Conservation (phyloP, 164 flowering plant genomes). For the Warburgia ugandensis region DNA sequence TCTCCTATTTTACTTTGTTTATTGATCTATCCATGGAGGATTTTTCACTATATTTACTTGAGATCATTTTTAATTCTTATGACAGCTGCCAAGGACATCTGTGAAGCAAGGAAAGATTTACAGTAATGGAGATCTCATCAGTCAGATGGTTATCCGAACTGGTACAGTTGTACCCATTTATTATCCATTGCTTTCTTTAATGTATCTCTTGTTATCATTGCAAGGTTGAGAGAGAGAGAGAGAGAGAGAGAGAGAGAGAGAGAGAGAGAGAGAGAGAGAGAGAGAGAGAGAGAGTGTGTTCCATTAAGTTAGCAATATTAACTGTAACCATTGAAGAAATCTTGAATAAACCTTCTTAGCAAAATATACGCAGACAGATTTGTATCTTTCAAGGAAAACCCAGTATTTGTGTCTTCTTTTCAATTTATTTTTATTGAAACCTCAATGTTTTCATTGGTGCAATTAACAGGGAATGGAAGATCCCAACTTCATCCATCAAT, state of each 20-base stretch:
- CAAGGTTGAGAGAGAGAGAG: too few relatives aligned
- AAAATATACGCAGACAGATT: too few relatives aligned
- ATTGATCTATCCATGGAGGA: neutral
- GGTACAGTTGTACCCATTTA: slow-evolving; percentile 16
- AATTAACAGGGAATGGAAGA: slow-evolving; percentile 49
- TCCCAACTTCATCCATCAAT: slow-evolving; percentile 27
- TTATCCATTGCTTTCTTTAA: too few relatives aligned
- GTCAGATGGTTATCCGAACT: slow-evolving; percentile 30
- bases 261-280: too few relatives aligned
- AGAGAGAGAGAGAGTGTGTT: too few relatives aligned
- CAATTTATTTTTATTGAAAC: neutral
- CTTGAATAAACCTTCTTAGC: too few relatives aligned
- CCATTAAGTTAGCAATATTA: too few relatives aligned
- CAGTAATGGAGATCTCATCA: slow-evolving; percentile 37
- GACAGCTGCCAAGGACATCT: slow-evolving; percentile 1
- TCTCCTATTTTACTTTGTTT: neutral
- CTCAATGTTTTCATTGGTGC: neutral
- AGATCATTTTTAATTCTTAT: too few relatives aligned
- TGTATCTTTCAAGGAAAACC: neutral
- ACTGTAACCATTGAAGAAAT: too few relatives aligned
- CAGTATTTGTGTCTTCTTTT: neutral
- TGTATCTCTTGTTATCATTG: too few relatives aligned
- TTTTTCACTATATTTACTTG: neutral
- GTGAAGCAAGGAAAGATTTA: neutral
- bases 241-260: too few relatives aligned